Base-by-base conservation (phyloP, 202 grass and related monocot species). In the Elaeis oleifera region DNA sequence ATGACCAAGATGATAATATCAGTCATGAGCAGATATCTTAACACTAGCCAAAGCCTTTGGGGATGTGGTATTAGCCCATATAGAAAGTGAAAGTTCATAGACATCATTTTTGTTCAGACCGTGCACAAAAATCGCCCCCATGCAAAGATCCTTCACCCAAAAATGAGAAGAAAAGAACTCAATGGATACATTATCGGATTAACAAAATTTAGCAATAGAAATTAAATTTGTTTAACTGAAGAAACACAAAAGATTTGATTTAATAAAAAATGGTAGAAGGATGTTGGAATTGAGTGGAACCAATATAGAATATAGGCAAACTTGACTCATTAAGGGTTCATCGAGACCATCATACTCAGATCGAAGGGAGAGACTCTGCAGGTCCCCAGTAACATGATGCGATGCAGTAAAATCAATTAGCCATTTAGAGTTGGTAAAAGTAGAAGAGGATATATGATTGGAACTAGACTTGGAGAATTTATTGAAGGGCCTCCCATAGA, bases 201-300 rank as follows among this genome's bases (percentile, higher is more conserved):
- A 3, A 0, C 6, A 26, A 23, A 69, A 53, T 69, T 69, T 51
- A 6, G 20, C 4, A 50, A 56, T 23, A 29, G 1, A 27, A 11
- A 56, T 23, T 17, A 56, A 48, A 69, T 53, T 55, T 69, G 14
- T 4, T 18, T 53, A 16, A 69, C n/a, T 16, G 21, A 28, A 53
- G 49, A 50, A 55, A 69, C 22, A 56, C 4, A 48, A 65, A 51
- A 7, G 8, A 65, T 15, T 39, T 49, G 16, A 32, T 22, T 39
- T 50, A 65, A 44, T 17, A 11, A 14, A 28, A 44, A 51, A 8
- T 39, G 3, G 9, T 24, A 24, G 23, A 20, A 20, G 0, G 13
- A 21, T 7, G 18, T 5, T 29, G 20, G 18, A 65, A 3, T 6
- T 39, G 48, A 65, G 62, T 39, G 19, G 21, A 65, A 19, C 62